Conservation (phyloP, 2,329 filamentous ascomycete genomes). For the Calycina herbarum region DNA sequence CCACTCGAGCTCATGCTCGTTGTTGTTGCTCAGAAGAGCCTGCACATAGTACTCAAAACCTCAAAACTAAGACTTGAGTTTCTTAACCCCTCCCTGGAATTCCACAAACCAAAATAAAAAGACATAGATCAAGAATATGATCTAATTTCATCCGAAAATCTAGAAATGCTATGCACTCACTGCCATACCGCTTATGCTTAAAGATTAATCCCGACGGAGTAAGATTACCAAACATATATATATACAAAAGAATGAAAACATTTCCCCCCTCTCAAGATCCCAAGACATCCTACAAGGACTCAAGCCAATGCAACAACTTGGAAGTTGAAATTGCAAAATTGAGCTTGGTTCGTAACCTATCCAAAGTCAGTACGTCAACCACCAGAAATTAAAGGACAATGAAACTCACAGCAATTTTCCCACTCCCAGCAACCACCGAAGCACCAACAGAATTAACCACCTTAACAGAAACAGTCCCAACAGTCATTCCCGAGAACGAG, state of each 20-base stretch:
- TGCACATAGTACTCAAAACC: no score
- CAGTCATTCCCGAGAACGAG: slow-evolving; percentile 20
- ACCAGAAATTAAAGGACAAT: background rate
- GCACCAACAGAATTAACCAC: slow-evolving; percentile 12
- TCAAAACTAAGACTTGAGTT: no score
- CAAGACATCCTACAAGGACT: background rate
- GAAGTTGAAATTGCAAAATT: slow-evolving; percentile 8
- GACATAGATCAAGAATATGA: no score
- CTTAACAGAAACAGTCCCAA: slow-evolving; percentile 19
- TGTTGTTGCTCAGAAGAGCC: no score
- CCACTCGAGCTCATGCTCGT: no score
- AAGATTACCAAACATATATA: background rate
- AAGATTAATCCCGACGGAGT: background rate
- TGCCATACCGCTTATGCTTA: no score
- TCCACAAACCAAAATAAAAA: no score
- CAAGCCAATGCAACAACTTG: slow-evolving; percentile 6
- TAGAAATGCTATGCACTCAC: no score
- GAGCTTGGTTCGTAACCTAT: slow-evolving; percentile 1
- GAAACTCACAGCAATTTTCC: slow-evolving; percentile 8
- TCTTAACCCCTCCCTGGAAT: no score
- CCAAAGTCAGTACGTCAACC: background rate
- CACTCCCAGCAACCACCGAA: slow-evolving; percentile 17
- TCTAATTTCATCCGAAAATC: no score
- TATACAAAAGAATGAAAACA: background rate
- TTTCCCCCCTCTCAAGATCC: background rate